Evolutionary conservation across 768 basidiomycete species (phyloP), one percentile per base, ranked within the genome.

Genomic region (Hydnum rufescens): DNA sequence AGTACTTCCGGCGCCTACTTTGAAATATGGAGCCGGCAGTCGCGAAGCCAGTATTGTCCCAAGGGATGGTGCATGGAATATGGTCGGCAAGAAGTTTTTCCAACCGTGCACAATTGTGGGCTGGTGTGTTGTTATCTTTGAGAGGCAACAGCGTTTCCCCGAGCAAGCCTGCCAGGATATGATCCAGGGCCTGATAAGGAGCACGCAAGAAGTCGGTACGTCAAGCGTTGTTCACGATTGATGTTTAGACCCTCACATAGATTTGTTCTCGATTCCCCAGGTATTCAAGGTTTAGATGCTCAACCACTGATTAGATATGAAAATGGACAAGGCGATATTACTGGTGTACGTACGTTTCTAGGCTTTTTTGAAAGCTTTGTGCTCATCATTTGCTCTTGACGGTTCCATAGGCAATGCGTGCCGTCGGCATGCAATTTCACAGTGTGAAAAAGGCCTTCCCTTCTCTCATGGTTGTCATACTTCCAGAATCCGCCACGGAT

Each of bases 401-500:
- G 22, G 4, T 28, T 28, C 52, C 51, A 2, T 52, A 75, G 64
- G 71, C 75, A 64, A 63, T 86, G 18, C 67, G 66, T n/a, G 60
- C 60, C 2, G 71, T 70, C 3, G 83, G 82, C 6, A 57, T 57
- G 1, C 70, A 70, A 23, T 74, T 72, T 54, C 64, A 62, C 46
- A 58, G 63, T 26, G 70, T 67, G 58, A 64, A 64, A 30, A 64
- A 64, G 5, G 63, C 51, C 3, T 64, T 67, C 0, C 81, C 83
- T 0, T 67, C 66, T 4, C 68, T 87, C 2, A 68, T 84, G 23
- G 74, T 86, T 1, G 72, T 77, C 26, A 62, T 87, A 36, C 68
- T 87, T 19, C 85, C 83, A 0, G 80, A 86, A 55, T 74, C 74
- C 1, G 80, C 77, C 1, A 77, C 80, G 39, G 82, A 87, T 49